Base-by-base conservation (phyloP, 1,284 basidiomycete species). In the Ustilago trichophora region DNA sequence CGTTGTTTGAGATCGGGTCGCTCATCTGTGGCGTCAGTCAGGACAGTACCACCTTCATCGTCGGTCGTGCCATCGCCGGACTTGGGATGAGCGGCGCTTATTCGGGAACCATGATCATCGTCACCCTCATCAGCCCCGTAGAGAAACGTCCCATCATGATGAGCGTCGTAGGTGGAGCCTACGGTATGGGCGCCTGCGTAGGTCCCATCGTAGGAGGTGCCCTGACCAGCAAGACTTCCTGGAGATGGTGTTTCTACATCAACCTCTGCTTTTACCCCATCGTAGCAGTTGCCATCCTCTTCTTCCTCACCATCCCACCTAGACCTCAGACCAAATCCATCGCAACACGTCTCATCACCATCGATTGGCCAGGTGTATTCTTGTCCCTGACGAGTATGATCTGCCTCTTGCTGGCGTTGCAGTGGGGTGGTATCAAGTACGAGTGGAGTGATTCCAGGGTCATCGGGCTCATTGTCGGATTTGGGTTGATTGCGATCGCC, bases 191-290 rank as follows among this genome's bases (percentile, higher is more conserved):
- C 10, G 63, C 57, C 1, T 50, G 53, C 26, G 54, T 67, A 31
- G 70, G 60, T 6, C 65, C 69, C 11, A 38, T 73, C 27, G 53
- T 69, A 18, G 70, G 59, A 4, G 72, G 75, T 11, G 74, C 67
- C 4, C 60, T 76, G 19, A 76, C 73, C 8, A 48, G 54, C 16
- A 21, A 53, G 40, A 76, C 73, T 4, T 69, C 56, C 2, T 78
- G 76, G 76, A 53, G 76, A 16, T 78, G 76, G 76, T 76, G 76
- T 53, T 78, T 77, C 43, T 75, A 36, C 32, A 47, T 72, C 42
- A 70, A 75, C 38, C 64, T 71, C 8, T 47, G 62, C 47, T 57
- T 60, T 42, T 48, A 54, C 32, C 49, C 66, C 15, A 12, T 73
- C 12, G 73, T 75, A 16, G 75, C 44, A n/a, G 32, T 54, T 13